Evolutionary conservation across 2,329 filamentous ascomycete genomes (phyloP).

Genomic region (Cytospora paraplurivora): DNA sequence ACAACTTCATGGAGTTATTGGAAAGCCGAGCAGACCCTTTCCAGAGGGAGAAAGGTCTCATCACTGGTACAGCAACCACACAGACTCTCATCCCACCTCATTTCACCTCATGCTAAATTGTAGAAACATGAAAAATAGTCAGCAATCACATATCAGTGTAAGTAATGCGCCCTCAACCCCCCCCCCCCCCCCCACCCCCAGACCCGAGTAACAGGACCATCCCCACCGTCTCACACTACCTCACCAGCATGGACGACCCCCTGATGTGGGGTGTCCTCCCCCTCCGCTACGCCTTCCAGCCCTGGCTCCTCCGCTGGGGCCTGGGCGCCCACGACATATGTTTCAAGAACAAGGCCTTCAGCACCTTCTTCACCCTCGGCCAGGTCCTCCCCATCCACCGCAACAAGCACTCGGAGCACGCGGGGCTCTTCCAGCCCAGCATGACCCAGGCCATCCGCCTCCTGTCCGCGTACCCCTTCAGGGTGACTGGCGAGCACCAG

Average conservation of each 20-base stretch:
- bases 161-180: constrained; percentile 53
- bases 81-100: constrained; percentile 7
- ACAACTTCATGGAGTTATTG: constrained; percentile 72
- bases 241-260: constrained; percentile 82
- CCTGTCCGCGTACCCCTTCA: constrained; percentile 64
- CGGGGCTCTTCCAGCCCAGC: constrained; percentile 88
- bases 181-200: neutral
- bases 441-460: constrained; percentile 83
- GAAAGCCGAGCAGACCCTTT: constrained; percentile 71
- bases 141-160: constrained; percentile 90
- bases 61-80: constrained; percentile 66
- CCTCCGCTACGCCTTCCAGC: constrained; percentile 68
- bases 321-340: constrained; percentile 95
- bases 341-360: constrained; percentile 77
- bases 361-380: constrained; percentile 83
- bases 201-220: neutral
- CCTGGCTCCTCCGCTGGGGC: constrained; percentile 80
- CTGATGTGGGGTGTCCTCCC: constrained; percentile 91
- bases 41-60: constrained; percentile 71
- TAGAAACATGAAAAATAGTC: constrained; percentile 52
- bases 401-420: constrained; percentile 72
- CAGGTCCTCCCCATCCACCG: constrained; percentile 92
- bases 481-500: constrained; percentile 31
- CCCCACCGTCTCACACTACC: neutral
- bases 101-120: constrained; percentile 2